Percentiles rank a stretch among this genome's conserved stretches.
These are phyloP conservation scores for Phaeomoniella chlamydospora DNA, from an alignment of 2,329 filamentous ascomycete genomes.

Conservation along the genomic window DNA sequence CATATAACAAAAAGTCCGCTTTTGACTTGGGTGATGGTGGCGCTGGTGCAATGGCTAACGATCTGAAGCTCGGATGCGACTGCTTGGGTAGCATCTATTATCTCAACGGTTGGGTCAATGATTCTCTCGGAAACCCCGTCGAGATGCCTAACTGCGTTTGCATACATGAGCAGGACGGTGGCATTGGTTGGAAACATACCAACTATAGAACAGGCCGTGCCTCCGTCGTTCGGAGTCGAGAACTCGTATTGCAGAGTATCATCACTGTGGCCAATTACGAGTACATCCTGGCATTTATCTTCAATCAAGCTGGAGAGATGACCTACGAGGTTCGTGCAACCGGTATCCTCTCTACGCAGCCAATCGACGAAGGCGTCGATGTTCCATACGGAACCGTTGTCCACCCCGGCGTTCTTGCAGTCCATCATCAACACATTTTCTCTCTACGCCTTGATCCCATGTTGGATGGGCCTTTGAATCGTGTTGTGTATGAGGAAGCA, in stretches of 20 bases:
- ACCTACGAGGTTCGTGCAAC: slow-evolving; percentile 55
- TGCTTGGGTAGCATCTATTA: slow-evolving; percentile 59
- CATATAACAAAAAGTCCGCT: slow-evolving; percentile 55
- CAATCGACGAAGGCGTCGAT: slow-evolving; percentile 49
- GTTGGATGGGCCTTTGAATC: slow-evolving; percentile 38
- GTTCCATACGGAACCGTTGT: slow-evolving; percentile 56
- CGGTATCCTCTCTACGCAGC: slow-evolving; percentile 52
- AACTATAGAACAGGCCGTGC: slow-evolving; percentile 54
- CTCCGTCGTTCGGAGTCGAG: slow-evolving; percentile 47
- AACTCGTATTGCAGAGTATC: slow-evolving; percentile 55
- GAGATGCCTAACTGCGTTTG: slow-evolving; percentile 54
- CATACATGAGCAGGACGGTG: slow-evolving; percentile 56
- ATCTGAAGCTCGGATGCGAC: slow-evolving; percentile 55
- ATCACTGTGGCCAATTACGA: slow-evolving; percentile 61
- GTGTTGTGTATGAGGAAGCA: slow-evolving; percentile 43
- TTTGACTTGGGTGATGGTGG: slow-evolving; percentile 57
- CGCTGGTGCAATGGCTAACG: slow-evolving; percentile 53
- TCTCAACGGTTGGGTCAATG: slow-evolving; percentile 41
- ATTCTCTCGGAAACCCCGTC: slow-evolving; percentile 44
- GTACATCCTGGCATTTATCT: slow-evolving; percentile 58
- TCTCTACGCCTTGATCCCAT: slow-evolving; percentile 47
- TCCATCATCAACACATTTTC: slow-evolving; percentile 67
- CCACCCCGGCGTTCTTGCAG: slow-evolving; percentile 53
- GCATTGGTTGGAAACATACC: slow-evolving; percentile 58
- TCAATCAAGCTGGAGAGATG: slow-evolving; percentile 56